Evolutionary conservation across 2,329 filamentous ascomycete genomes (phyloP), one percentile per base, ranked within the genome.

Genomic region (Aspergillus terreus): DNA sequence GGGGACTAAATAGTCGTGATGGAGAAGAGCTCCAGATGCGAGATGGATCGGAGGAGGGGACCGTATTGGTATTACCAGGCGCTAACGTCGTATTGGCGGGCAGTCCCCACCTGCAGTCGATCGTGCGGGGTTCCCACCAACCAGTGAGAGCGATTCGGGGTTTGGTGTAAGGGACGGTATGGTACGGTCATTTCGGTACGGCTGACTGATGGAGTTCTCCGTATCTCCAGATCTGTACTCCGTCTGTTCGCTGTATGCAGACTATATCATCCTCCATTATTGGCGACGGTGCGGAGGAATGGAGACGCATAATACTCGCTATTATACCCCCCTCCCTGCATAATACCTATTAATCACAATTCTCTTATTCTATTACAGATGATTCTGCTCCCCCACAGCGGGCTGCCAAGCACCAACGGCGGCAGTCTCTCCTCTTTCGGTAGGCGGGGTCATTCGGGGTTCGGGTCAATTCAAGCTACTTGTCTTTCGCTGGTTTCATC

Each of bases 91-190:
- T 9, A 38, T 38, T 38, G 35, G 35, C 35, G 1, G 35, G 35
- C 35, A 2, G 14, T 38, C 15, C 12, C 19, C 40, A 19, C 15
- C 40, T 7, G 30, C 45, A 47, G 45, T 36, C 45, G 45, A 47
- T 47, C 46, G 33, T 47, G 46, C 46, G 46, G 46, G 32, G 44
- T 38, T 30, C n/a, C 14, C 19, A 36, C 17, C 46, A 27, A 35
- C 46, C 46, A 47, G 15, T 47, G 12, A 47, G 17, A 14, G 7
- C 35, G 33, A 15, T 33, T 17, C 46, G 46, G 46, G n/a, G 21
- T 47, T 38, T 47, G 46, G 10, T 10, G 11, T 23, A 6, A 23
- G 4, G 4, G 23, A 23, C 23, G 6, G 23, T 23, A 5, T 23
- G 23, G 23, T 23, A 19, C 19, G 19, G 19, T 19, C 19, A 19